Evolutionary conservation across 2,329 filamentous ascomycete species (phyloP).

Genomic region (Ceratocystis variospora): DNA sequence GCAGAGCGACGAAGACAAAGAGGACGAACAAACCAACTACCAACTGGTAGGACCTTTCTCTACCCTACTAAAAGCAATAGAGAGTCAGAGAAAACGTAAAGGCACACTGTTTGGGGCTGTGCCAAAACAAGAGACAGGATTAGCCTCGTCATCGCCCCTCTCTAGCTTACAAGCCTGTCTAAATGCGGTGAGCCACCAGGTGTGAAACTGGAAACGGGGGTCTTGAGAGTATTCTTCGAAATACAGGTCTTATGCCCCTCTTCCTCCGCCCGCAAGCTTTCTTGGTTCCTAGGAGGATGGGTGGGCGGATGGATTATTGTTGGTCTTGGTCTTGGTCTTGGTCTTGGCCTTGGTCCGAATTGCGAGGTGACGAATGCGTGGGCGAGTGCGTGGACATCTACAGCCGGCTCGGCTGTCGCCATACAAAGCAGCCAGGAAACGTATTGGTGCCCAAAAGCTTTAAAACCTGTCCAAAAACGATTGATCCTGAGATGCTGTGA

Average conservation of each 20-base stretch:
- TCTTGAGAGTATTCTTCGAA: background rate
- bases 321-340: too few species aligned
- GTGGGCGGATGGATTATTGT: too few species aligned
- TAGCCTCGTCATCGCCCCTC: constrained; percentile 11
- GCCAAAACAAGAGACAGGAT: constrained; percentile 6
- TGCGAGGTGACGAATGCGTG: background rate
- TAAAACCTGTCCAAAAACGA: background rate
- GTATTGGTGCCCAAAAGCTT: background rate
- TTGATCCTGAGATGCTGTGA: too few species aligned
- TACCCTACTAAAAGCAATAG: background rate
- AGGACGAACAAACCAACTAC: too few species aligned
- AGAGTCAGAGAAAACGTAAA: background rate
- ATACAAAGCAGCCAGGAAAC: background rate
- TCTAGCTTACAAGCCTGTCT: background rate
- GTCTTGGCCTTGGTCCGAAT: background rate
- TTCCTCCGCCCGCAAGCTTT: background rate
- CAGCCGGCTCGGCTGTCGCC: background rate
- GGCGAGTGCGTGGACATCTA: background rate
- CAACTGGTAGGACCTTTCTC: too few species aligned
- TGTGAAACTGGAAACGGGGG: background rate
- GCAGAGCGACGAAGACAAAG: too few species aligned
- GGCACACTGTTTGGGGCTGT: constrained; percentile 2
- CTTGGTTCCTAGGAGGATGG: background rate
- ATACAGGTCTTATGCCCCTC: background rate
- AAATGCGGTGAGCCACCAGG: background rate